Percentiles rank a stretch among this genome's conserved stretches.
Conservation (phyloP, 2,329 filamentous ascomycete species). For the Fusarium protoensiforme region DNA sequence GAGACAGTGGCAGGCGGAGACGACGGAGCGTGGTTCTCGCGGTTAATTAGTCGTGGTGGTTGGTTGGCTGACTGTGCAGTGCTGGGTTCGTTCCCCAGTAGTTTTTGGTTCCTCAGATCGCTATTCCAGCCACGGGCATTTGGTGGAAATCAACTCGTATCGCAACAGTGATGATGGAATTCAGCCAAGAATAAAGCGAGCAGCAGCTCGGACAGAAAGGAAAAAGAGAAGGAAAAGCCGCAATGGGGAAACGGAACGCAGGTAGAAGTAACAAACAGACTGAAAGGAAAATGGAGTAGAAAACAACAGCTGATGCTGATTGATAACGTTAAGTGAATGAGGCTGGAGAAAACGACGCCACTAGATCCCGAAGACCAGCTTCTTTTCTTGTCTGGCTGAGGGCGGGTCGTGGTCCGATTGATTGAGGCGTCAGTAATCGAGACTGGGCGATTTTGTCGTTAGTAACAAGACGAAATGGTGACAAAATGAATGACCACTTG, state of each 20-base stretch:
- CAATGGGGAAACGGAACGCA: not conserved
- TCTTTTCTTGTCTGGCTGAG: constrained; percentile 8
- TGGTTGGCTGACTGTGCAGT: constrained; percentile 14
- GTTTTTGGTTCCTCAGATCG: constrained; percentile 2
- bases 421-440: constrained; percentile 11
- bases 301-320: constrained; percentile 24
- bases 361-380: constrained; percentile 38
- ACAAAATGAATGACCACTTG: constrained; percentile 33
- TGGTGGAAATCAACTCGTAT: constrained; percentile 15
- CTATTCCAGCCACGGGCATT: constrained; percentile 36
- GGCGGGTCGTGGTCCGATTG: constrained; percentile 7
- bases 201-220: constrained; percentile 31
- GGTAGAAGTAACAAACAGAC: not conserved
- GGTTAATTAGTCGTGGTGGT: constrained; percentile 22
- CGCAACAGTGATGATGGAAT: not conserved
- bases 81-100: constrained; percentile 18
- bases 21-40: constrained; percentile 17
- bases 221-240: not conserved
- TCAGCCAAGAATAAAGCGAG: constrained; percentile 12
- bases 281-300: constrained; percentile 14
- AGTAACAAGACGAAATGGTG: constrained; percentile 16
- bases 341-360: constrained; percentile 13
- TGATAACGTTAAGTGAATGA: constrained; percentile 21
- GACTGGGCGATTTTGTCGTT: constrained; percentile 22
- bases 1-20: constrained; percentile 11